Conservation (phyloP, 495 filamentous ascomycete species). For the Penicillium subrubescens region DNA sequence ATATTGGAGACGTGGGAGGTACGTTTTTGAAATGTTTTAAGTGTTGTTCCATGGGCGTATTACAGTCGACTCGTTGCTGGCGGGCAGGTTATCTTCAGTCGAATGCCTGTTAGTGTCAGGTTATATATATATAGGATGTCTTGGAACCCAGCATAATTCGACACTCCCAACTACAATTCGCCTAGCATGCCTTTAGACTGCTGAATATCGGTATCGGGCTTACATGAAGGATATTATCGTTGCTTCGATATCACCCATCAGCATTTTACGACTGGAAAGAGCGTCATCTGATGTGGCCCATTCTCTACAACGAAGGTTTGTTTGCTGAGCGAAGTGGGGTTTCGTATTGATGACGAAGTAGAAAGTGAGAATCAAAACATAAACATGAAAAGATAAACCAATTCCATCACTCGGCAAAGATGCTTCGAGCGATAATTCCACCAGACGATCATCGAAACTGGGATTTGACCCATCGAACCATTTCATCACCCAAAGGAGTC, state of each 20-base stretch:
- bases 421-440: constrained; percentile 10
- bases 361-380: constrained; percentile 13
- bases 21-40: no score
- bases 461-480: constrained; percentile 13
- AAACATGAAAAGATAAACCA: constrained; percentile 17
- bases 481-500: constrained; percentile 13
- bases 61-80: no score
- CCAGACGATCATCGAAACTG: constrained; percentile 12
- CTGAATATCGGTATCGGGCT: no score
- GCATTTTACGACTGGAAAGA: neutral
- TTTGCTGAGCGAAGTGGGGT: constrained; percentile 16
- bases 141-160: no score
- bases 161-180: no score
- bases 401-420: constrained; percentile 7
- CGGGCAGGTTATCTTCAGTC: no score
- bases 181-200: no score
- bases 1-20: neutral
- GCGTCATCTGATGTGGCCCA: neutral
- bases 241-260: no score
- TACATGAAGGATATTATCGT: no score
- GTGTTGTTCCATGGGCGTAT: no score
- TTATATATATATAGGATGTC: no score
- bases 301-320: neutral
- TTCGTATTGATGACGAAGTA: constrained; percentile 16
- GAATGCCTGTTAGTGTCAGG: no score